Evolutionary conservation across 768 basidiomycete species (phyloP).

Genomic region (Leccinum fibrillosum): DNA sequence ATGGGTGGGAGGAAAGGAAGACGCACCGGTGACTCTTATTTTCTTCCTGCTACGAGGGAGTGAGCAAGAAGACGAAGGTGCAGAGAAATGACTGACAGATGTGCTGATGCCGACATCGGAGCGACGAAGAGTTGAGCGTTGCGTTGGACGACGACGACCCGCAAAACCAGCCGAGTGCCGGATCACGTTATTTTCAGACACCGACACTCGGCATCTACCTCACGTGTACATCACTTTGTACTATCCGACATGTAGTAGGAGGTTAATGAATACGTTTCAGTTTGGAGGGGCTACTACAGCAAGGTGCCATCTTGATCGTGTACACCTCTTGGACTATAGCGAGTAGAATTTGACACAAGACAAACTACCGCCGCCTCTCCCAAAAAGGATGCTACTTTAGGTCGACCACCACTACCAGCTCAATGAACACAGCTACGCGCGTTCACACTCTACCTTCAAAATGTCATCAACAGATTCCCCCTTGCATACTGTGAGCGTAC

Average conservation of each 20-base stretch:
- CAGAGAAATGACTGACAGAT: constrained; percentile 23
- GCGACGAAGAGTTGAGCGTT: constrained; percentile 7
- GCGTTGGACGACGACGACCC: constrained; percentile 10
- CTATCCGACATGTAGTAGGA: too few species aligned
- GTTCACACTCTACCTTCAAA: not conserved
- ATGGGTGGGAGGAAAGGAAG: not conserved
- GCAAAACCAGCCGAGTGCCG: constrained; percentile 9
- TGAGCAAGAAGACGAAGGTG: constrained; percentile 6
- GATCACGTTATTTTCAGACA: constrained; percentile 26
- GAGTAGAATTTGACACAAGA: too few species aligned
- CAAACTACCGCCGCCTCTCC: constrained; percentile 1
- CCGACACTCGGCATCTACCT: constrained; percentile 23
- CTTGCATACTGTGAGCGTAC: constrained; percentile 45
- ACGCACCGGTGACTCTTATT: constrained; percentile 73
- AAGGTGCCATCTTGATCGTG: too few species aligned
- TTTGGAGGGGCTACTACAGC: too few species aligned
- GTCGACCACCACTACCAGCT: not conserved
- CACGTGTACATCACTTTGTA: not conserved
- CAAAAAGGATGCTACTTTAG: constrained; percentile 6
- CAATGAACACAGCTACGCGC: constrained; percentile 2
- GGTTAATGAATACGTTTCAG: too few species aligned
- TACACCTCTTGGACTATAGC: too few species aligned
- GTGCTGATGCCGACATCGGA: constrained; percentile 27
- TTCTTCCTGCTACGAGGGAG: constrained; percentile 51
- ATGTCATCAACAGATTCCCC: constrained; percentile 44